Conservation (phyloP, 1,139 yeast genomes). For the Meyerozyma guilliermondii region DNA sequence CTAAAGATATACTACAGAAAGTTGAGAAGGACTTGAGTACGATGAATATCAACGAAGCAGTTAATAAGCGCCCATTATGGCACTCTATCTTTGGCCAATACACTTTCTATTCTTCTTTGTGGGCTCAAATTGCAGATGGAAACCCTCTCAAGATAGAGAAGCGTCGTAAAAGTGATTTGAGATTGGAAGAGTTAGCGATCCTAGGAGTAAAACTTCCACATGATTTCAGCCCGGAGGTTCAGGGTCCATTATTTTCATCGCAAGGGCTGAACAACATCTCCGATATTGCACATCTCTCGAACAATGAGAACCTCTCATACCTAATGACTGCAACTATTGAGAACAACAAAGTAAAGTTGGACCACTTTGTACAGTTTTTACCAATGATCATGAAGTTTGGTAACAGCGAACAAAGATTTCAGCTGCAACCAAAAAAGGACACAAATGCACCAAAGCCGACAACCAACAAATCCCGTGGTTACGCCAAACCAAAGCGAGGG, state of each 20-base stretch:
- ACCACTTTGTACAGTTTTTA: constrained; percentile 24
- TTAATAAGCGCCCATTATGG: constrained; percentile 13
- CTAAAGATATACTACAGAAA: constrained; percentile 14
- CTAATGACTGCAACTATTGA: constrained; percentile 16
- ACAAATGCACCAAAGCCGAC: background rate
- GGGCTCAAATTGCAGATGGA: constrained; percentile 13
- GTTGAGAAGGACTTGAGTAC: constrained; percentile 15
- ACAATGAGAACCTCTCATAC: constrained; percentile 12
- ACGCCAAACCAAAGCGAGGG: constrained; percentile 28
- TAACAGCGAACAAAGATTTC: background rate
- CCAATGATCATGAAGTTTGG: constrained; percentile 24
- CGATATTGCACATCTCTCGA: constrained; percentile 16
- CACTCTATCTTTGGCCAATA: constrained; percentile 16
- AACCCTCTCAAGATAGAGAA: constrained; percentile 10
- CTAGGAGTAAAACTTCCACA: constrained; percentile 11
- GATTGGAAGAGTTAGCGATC: constrained; percentile 10
- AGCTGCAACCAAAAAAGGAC: constrained; percentile 5
- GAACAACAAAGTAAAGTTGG: constrained; percentile 12
- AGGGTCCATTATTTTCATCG: constrained; percentile 19
- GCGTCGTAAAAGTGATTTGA: constrained; percentile 5
- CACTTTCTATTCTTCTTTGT: constrained; percentile 14
- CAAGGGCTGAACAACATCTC: constrained; percentile 5
- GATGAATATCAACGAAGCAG: constrained; percentile 5
- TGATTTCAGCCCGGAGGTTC: constrained; percentile 13
- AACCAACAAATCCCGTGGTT: constrained; percentile 11